Evolutionary conservation across 2,329 filamentous ascomycete genomes (phyloP), one percentile per base, ranked within the genome.

Genomic region (Ophiostoma sp.): DNA sequence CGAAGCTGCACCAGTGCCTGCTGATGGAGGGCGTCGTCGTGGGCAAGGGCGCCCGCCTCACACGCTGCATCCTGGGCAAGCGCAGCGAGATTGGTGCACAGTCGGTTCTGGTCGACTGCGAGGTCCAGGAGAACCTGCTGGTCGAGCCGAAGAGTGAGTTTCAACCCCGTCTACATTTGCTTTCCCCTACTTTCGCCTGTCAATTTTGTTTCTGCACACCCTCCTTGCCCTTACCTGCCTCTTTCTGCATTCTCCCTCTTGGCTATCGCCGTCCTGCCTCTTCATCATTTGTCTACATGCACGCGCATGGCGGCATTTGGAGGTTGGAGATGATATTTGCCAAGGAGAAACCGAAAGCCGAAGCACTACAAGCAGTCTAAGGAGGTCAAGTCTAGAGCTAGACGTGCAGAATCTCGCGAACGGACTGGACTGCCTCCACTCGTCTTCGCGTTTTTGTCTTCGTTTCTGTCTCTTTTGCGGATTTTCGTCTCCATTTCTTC

Each of bases 11-110:
- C n/a, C 89, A 95, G 76, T 98, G 95, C 81, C 82, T 98, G 66
- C 84, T 98, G 25, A 98, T 98, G 94, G 95, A 98, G 75, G 93
- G 93, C 3, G 95, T 93, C 0, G 90, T 93, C 8, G 87, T 99
- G 15, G 95, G 93, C 17, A 92, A 93, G 78, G 91, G 92, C 59
- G 95, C 92, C 79, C 94, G 94, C 81, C 85, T 98, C 70, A 96
- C 93, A 0, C 93, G 93, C 28, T 98, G 95, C 79, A 93, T 98
- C 42, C 83, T 98, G 55, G 96, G 96, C 4, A 89, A 91, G 79
- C 85, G 93, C 75, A 92, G 91, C 76, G 91, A 92, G 78, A 89
- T 99, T 77, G 95, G 95, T n/a, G 93, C 93, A 64, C 92, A 91
- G 9, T 91, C 87, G 6, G 88, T 90, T n/a, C 82, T 98, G 77